Conservation (phyloP, 2,329 filamentous ascomycete species). For the Fusarium tuaranense region DNA sequence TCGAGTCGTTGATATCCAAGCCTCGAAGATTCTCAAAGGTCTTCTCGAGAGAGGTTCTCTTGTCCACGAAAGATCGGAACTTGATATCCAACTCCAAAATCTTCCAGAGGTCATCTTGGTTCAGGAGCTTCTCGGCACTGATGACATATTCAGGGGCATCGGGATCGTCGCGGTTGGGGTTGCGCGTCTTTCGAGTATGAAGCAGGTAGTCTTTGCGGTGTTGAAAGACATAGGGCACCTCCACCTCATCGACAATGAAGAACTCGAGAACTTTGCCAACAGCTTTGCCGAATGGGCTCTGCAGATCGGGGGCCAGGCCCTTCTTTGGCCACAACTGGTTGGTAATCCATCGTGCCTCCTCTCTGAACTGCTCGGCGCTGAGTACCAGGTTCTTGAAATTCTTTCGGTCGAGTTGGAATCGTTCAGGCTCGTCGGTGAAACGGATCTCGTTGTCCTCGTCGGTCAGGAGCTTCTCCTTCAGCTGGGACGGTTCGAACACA, state of each 20-base stretch:
- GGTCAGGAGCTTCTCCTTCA: slow-evolving; percentile 93
- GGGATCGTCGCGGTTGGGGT: slow-evolving; percentile 72
- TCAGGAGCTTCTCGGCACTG: slow-evolving; percentile 86
- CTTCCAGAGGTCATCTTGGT: slow-evolving; percentile 94
- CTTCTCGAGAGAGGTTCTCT: slow-evolving; percentile 86
- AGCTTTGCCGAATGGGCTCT: slow-evolving; percentile 86
- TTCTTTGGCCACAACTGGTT: slow-evolving; percentile 92
- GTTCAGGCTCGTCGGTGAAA: slow-evolving; percentile 88
- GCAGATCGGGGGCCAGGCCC: slow-evolving; percentile 76
- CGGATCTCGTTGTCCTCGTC: slow-evolving; percentile 95
- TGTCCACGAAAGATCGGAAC: slow-evolving; percentile 92
- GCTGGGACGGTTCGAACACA: slow-evolving; percentile 96
- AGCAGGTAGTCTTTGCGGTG: slow-evolving; percentile 98
- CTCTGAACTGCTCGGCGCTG: slow-evolving; percentile 85
- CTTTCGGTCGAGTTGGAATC: slow-evolving; percentile 91
- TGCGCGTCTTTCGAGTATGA: slow-evolving; percentile 79
- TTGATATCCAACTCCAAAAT: slow-evolving; percentile 96
- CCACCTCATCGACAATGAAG: slow-evolving; percentile 92
- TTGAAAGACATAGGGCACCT: slow-evolving; percentile 97
- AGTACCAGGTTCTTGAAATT: slow-evolving; percentile 87
- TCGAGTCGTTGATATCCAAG: slow-evolving; percentile 74
- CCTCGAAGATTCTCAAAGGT: slow-evolving; percentile 79
- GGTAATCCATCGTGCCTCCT: slow-evolving; percentile 93
- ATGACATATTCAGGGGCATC: slow-evolving; percentile 80
- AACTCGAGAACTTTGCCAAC: slow-evolving; percentile 95